Conservation (phyloP, 805 yeast species). For the Candida odintsovae region DNA sequence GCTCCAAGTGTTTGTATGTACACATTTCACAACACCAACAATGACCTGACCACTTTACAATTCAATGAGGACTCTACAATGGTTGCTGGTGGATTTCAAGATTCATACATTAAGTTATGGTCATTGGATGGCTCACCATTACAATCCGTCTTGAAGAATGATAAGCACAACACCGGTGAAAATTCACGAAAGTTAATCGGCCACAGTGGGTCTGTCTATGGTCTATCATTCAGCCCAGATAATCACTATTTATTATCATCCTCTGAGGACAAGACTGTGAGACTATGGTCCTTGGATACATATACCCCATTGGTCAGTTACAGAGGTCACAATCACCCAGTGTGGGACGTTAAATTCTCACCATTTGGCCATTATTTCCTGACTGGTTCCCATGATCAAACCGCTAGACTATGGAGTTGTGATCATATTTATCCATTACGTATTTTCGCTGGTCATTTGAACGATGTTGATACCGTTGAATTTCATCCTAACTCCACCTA, state of each 20-base stretch:
- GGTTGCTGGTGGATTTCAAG: constrained; percentile 93
- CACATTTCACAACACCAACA: constrained; percentile 92
- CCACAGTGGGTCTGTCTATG: constrained; percentile 92
- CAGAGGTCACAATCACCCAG: constrained; percentile 93
- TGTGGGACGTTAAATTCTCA: constrained; percentile 94
- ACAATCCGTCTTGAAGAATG: constrained; percentile 52
- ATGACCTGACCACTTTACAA: constrained; percentile 77
- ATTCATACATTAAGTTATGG: constrained; percentile 88
- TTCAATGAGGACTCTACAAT: constrained; percentile 84
- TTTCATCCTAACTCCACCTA: constrained; percentile 97
- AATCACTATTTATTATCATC: constrained; percentile 72
- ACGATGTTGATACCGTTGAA: constrained; percentile 90
- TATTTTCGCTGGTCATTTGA: constrained; percentile 94
- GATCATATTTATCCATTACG: constrained; percentile 96
- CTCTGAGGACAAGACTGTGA: constrained; percentile 87
- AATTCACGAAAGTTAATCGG: constrained; percentile 60
- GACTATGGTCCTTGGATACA: constrained; percentile 93
- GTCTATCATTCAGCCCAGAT: constrained; percentile 87
- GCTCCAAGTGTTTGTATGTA: constrained; percentile 97
- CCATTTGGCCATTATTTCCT: constrained; percentile 97
- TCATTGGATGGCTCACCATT: constrained; percentile 87
- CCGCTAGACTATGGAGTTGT: constrained; percentile 96
- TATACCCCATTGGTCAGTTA: constrained; percentile 86
- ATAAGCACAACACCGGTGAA: constrained; percentile 37
- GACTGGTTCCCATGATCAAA: constrained; percentile 97